phyloP scores from a whole-genome alignment of 2,329 filamentous ascomycete genomes.

The Colletotrichum liriopes region DNA sequence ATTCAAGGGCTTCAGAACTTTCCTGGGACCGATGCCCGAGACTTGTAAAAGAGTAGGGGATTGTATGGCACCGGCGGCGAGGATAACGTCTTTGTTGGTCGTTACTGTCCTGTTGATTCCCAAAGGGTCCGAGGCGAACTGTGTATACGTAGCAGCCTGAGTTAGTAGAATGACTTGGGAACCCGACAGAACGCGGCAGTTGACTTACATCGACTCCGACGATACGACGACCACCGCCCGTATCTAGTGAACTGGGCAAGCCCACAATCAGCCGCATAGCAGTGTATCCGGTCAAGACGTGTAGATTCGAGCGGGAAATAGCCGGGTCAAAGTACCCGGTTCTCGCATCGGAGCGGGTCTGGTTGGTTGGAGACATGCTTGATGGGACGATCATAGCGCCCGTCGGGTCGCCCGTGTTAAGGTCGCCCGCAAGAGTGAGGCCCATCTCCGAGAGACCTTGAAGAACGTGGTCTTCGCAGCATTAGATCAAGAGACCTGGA shows the following conservation, averaged over 20 bases:
- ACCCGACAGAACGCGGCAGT: too few relatives aligned
- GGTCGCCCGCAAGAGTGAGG: conserved; percentile 53
- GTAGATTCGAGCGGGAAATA: conserved; percentile 55
- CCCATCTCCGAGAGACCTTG: conserved; percentile 56
- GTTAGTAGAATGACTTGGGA: not conserved
- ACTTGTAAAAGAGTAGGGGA: conserved; percentile 61
- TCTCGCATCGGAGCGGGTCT: conserved; percentile 58
- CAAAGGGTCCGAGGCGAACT: conserved; percentile 18
- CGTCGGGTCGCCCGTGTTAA: conserved; percentile 54
- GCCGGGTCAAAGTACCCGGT: conserved; percentile 58
- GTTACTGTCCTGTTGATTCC: conserved; percentile 29
- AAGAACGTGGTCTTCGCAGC: conserved; percentile 53
- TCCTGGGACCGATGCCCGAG: conserved; percentile 53
- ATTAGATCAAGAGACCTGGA: not conserved
- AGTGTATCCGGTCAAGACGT: conserved; percentile 57
- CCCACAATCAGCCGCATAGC: conserved; percentile 54
- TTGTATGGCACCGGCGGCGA: conserved; percentile 59
- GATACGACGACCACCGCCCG: conserved; percentile 40
- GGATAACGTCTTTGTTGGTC: conserved; percentile 57
- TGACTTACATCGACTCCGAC: conserved; percentile 57
- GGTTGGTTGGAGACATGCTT: conserved; percentile 56
- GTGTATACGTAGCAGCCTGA: too few relatives aligned
- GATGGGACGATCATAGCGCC: conserved; percentile 57
- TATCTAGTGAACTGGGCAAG: conserved; percentile 35
- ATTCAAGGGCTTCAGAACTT: conserved; percentile 48